These are phyloP conservation scores for Emergomyces africanus DNA, from an alignment of 2,329 filamentous ascomycete species.

Conservation along the genomic window DNA sequence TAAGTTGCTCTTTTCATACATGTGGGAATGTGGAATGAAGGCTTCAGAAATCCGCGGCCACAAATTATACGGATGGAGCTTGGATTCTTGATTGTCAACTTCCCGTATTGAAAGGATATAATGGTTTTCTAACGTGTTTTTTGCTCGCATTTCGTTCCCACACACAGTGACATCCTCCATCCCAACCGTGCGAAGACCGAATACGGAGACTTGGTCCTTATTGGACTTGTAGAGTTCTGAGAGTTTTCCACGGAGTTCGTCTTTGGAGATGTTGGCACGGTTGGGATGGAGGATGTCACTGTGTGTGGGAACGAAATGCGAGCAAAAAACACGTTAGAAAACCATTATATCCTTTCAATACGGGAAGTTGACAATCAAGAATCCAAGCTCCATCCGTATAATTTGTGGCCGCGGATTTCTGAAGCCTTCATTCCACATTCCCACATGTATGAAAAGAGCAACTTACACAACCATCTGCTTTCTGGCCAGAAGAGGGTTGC, in stretches of 20 bases:
- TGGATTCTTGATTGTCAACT: not conserved
- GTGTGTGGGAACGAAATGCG: conserved; percentile 18
- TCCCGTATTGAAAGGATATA: conserved; percentile 1
- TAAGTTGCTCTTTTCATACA: conserved; percentile 43
- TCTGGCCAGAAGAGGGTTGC: conserved; percentile 95
- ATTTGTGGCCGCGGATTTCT: not conserved
- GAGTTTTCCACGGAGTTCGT: conserved; percentile 93
- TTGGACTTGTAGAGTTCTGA: conserved; percentile 93
- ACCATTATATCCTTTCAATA: conserved; percentile 3
- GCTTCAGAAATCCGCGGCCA: not conserved
- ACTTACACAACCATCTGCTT: conserved; percentile 99
- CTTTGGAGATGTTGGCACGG: conserved; percentile 97
- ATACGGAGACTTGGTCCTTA: conserved; percentile 96
- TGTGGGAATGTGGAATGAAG: not conserved
- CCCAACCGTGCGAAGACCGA: conserved; percentile 96
- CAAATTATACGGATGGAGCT: conserved; percentile 2
- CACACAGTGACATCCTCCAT: conserved; percentile 90
- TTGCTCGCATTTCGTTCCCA: conserved; percentile 6
- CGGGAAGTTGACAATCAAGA: not conserved
- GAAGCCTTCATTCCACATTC: not conserved
- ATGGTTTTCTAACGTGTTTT: conserved; percentile 9
- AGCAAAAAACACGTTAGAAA: conserved; percentile 9
- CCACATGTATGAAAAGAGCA: conserved; percentile 6
- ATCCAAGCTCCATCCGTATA: conserved; percentile 1
- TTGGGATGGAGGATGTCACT: conserved; percentile 99